Conservation (phyloP, 2,329 filamentous ascomycete genomes). For the Aspergillus candidus region DNA sequence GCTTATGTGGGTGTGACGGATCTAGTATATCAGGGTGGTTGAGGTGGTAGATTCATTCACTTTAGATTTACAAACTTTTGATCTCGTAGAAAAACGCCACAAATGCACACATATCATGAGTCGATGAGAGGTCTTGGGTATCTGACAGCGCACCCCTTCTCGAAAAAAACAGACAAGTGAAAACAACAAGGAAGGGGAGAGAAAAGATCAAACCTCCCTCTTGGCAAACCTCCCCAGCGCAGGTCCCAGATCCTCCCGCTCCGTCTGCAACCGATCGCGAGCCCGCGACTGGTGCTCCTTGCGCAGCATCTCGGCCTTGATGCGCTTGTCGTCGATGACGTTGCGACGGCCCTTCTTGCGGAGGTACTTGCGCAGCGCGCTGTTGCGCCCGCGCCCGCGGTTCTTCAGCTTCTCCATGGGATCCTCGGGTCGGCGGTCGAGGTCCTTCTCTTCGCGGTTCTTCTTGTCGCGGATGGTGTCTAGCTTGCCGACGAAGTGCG, state of each 20-base stretch:
- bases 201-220: constrained; percentile 43
- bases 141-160: constrained; percentile 8
- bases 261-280: constrained; percentile 59
- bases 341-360: constrained; percentile 90
- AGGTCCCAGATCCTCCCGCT: constrained; percentile 73
- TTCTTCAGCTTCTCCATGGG: constrained; percentile 60
- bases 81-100: background rate
- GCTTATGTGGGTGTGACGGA: too few species aligned
- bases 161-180: constrained; percentile 6
- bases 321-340: constrained; percentile 88
- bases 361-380: constrained; percentile 77
- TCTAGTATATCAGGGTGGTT: too few species aligned
- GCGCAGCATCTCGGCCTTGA: constrained; percentile 78
- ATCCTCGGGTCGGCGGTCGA: constrained; percentile 64
- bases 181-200: constrained; percentile 6
- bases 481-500: constrained; percentile 82
- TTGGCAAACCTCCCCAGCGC: constrained; percentile 78
- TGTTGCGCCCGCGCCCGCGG: constrained; percentile 81
- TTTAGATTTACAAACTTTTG: too few species aligned
- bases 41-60: too few species aligned
- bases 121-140: constrained; percentile 8
- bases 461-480: constrained; percentile 76
- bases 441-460: constrained; percentile 67
- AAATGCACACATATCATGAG: constrained; percentile 4
- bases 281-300: constrained; percentile 61